Evolutionary conservation across 495 filamentous ascomycete genomes (phyloP).

Genomic region (Pseudoneurospora amorphoporcata): DNA sequence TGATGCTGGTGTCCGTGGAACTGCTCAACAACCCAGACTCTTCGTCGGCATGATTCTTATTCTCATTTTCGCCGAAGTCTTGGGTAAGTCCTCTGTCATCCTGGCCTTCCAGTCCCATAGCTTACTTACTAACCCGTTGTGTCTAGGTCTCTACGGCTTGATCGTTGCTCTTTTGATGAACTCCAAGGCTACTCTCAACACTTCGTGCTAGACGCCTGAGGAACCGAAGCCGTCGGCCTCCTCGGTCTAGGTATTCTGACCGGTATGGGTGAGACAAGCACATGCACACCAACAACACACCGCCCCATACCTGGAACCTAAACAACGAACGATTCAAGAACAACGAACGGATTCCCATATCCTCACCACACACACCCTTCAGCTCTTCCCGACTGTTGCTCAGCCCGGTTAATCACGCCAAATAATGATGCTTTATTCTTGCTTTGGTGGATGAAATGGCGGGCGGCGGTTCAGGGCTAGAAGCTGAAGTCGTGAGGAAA

Average conservation of each 20-base stretch:
- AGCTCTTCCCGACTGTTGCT: background rate
- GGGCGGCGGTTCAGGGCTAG: background rate
- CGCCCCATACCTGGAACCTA: background rate
- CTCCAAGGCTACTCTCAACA: constrained; percentile 57
- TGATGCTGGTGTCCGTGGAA: constrained; percentile 97
- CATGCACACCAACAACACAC: background rate
- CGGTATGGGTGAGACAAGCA: background rate
- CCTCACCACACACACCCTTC: background rate
- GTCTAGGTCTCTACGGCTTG: constrained; percentile 83
- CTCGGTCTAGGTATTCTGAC: background rate
- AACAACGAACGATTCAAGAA: background rate
- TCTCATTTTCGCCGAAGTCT: constrained; percentile 99
- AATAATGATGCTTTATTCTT: background rate
- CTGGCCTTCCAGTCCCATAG: background rate
- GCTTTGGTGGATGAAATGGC: background rate
- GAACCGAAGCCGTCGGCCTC: background rate
- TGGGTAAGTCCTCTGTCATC: constrained; percentile 53
- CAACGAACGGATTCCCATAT: background rate
- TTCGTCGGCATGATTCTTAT: constrained; percentile 99
- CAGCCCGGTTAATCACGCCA: background rate
- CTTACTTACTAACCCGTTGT: constrained; percentile 1
- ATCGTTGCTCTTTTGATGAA: constrained; percentile 99
- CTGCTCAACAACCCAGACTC: constrained; percentile 91
- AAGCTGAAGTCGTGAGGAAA: background rate
- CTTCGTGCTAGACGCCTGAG: constrained; percentile 25